Percentiles rank a stretch among this genome's conserved stretches.
Conservation (phyloP, 352 stramenopile species). For the Phytophthora aleatoria region DNA sequence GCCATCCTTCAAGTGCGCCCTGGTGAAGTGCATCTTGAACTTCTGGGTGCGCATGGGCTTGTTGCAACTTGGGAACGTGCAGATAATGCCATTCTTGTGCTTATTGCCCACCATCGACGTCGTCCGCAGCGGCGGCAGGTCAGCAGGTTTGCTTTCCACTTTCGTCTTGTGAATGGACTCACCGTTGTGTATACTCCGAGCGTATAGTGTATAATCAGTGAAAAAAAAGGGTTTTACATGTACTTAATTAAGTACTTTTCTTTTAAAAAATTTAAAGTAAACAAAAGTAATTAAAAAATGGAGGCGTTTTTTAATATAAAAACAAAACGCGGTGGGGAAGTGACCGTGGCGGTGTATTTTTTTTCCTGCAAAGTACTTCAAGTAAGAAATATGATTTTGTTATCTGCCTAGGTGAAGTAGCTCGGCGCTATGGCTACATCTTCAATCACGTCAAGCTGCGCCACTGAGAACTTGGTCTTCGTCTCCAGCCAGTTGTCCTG, state of each 20-base stretch:
- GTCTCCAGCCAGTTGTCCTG: constrained; percentile 86
- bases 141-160: background rate
- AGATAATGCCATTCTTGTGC: constrained; percentile 90
- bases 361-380: no score
- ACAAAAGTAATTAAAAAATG: no score
- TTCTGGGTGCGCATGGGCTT: constrained; percentile 89
- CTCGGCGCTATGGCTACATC: constrained; percentile 77
- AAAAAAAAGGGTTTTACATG: no score
- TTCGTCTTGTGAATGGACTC: background rate
- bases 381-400: no score
- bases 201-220: background rate
- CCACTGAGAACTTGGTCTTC: constrained; percentile 59
- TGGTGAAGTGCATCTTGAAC: constrained; percentile 87
- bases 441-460: constrained; percentile 77
- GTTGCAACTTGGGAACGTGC: constrained; percentile 77
- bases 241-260: no score
- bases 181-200: background rate
- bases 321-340: no score
- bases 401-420: constrained; percentile 56
- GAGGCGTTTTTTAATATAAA: no score
- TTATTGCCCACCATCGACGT: constrained; percentile 79
- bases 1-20: constrained; percentile 72
- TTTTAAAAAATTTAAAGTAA: no score
- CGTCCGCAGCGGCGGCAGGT: background rate
- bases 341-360: no score